These are phyloP conservation scores for Talaromyces adpressus DNA, from an alignment of 495 filamentous ascomycete species.

Conservation along the genomic window DNA sequence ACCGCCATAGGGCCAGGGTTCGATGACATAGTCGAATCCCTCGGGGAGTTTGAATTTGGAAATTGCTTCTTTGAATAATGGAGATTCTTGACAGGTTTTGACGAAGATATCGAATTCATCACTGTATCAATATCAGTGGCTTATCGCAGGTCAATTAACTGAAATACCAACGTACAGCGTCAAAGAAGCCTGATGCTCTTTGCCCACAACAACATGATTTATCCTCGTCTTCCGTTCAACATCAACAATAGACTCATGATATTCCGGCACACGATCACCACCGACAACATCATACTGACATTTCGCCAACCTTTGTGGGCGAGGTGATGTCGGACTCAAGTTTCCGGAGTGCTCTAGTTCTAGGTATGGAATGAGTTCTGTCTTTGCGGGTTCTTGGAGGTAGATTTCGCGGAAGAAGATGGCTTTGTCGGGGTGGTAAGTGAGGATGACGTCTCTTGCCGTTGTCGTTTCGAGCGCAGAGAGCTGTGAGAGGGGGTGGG, in stretches of 20 bases:
- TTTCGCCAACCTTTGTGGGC: constrained; percentile 53
- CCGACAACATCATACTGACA: constrained; percentile 62
- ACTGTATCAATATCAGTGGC: constrained; percentile 18
- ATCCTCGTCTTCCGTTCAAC: constrained; percentile 40
- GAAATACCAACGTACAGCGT: constrained; percentile 40
- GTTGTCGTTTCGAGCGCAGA: constrained; percentile 39
- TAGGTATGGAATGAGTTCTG: constrained; percentile 38
- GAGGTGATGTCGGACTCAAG: constrained; percentile 36
- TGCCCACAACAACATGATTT: constrained; percentile 46
- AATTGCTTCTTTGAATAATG: constrained; percentile 54
- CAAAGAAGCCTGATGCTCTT: constrained; percentile 53
- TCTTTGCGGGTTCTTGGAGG: constrained; percentile 45
- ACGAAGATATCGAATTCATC: constrained; percentile 57
- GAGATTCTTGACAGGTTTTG: constrained; percentile 51
- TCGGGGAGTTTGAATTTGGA: constrained; percentile 55
- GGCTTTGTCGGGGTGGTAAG: constrained; percentile 31
- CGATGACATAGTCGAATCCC: constrained; percentile 57
- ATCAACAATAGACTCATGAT: constrained; percentile 58
- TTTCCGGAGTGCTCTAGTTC: constrained; percentile 43
- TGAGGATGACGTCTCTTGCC: constrained; percentile 40
- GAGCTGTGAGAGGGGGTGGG: constrained; percentile 41
- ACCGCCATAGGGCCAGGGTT: constrained; percentile 66
- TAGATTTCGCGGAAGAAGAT: constrained; percentile 48
- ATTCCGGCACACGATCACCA: constrained; percentile 47
- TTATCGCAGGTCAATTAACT: constrained; percentile 12